phyloP scores from a whole-genome alignment of 441 rosid genomes.

The Euphorbia celastroides region DNA sequence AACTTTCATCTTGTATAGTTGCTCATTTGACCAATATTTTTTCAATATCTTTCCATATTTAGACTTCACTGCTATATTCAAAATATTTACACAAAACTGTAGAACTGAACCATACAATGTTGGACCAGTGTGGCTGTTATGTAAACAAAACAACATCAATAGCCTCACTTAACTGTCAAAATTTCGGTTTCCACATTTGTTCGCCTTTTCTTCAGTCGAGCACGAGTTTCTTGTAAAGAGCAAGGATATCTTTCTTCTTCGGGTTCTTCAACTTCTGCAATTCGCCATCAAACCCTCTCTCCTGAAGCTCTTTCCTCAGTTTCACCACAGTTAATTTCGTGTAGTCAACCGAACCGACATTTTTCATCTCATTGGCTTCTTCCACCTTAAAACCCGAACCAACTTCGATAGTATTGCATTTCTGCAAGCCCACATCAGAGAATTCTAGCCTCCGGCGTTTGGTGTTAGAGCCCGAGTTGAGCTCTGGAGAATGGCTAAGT shows the following conservation, averaged over 20 bases:
- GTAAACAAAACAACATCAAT: not conserved
- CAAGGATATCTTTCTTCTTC: slow-evolving; percentile 65
- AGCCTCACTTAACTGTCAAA: not conserved
- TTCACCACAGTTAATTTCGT: slow-evolving; percentile 55
- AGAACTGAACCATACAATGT: not conserved
- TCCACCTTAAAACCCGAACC: slow-evolving; percentile 37
- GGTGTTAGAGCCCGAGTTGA: slow-evolving; percentile 51
- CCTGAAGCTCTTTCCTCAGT: slow-evolving; percentile 67
- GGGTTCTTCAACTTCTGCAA: slow-evolving; percentile 57
- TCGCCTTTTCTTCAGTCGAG: slow-evolving; percentile 27
- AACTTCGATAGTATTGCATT: slow-evolving; percentile 35
- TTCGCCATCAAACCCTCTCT: slow-evolving; percentile 60
- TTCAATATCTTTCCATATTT: too few relatives aligned
- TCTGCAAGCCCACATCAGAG: slow-evolving; percentile 35
- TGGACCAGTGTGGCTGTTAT: not conserved
- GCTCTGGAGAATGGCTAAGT: slow-evolving; percentile 50
- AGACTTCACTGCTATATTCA: not conserved
- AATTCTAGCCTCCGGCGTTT: slow-evolving; percentile 61
- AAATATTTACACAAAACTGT: not conserved
- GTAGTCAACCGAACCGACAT: slow-evolving; percentile 49
- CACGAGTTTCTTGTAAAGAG: slow-evolving; percentile 50
- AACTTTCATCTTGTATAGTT: too few relatives aligned
- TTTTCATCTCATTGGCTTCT: slow-evolving; percentile 41
- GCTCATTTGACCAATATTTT: too few relatives aligned
- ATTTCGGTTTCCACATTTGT: not conserved